Percentiles rank a stretch among this genome's conserved stretches.
phyloP scores from a whole-genome alignment of 495 filamentous ascomycete species.

The Monascus purpureus region DNA sequence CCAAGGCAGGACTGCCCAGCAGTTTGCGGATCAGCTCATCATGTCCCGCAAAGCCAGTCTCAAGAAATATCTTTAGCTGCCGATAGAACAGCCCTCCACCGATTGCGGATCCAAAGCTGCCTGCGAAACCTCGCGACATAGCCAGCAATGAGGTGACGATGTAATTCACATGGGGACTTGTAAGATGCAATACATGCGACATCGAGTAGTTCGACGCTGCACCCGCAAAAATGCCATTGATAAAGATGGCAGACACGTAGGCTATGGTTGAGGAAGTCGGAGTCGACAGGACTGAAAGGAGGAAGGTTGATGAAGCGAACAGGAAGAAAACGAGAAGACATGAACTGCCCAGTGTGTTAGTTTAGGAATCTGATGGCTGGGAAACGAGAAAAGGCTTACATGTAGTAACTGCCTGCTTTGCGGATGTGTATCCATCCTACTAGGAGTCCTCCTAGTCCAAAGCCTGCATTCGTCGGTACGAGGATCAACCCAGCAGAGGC shows the following conservation, averaged over 20 bases:
- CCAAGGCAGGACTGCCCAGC: constrained; percentile 53
- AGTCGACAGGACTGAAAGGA: constrained; percentile 36
- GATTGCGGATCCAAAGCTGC: constrained; percentile 60
- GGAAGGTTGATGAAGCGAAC: constrained; percentile 37
- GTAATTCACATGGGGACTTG: constrained; percentile 44
- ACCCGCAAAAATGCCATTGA: constrained; percentile 56
- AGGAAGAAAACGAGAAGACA: constrained; percentile 38
- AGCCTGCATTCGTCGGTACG: constrained; percentile 62
- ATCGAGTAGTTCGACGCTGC: constrained; percentile 64
- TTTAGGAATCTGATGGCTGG: not conserved
- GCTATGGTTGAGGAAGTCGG: constrained; percentile 23
- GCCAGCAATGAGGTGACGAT: constrained; percentile 55
- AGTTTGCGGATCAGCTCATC: constrained; percentile 46
- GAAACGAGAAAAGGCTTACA: constrained; percentile 12
- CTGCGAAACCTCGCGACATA: constrained; percentile 63
- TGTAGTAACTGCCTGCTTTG: constrained; percentile 49
- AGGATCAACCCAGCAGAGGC: constrained; percentile 56
- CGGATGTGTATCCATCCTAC: constrained; percentile 60
- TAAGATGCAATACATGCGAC: constrained; percentile 60
- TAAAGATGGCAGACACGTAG: constrained; percentile 43
- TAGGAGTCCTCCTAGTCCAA: constrained; percentile 53
- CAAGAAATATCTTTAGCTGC: constrained; percentile 38
- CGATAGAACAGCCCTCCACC: constrained; percentile 63
- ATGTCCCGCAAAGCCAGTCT: constrained; percentile 38
- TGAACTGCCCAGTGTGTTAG: constrained; percentile 17